phyloP scores from a whole-genome alignment of 495 filamentous ascomycete species.

The Haplographium delicatum region DNA sequence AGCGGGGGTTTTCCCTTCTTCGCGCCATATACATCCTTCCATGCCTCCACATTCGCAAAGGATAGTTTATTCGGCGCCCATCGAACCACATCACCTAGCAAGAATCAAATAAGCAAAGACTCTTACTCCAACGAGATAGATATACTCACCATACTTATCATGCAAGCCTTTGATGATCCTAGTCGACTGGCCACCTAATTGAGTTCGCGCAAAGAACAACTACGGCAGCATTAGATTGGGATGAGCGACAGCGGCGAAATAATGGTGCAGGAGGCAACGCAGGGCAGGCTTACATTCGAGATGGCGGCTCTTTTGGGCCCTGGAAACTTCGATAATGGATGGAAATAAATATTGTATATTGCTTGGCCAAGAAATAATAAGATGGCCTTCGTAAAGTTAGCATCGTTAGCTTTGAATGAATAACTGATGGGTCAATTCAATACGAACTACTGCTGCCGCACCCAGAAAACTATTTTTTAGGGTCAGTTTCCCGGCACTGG shows the following conservation, averaged over 20 bases:
- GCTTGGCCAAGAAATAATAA: too few relatives aligned
- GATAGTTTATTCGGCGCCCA: conserved; percentile 5
- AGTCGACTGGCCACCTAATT: not conserved
- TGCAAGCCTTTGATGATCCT: conserved; percentile 29
- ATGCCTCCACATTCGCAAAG: conserved; percentile 1
- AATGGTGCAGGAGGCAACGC: too few relatives aligned
- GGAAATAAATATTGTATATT: not conserved
- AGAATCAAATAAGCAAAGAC: conserved; percentile 37
- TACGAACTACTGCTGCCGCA: too few relatives aligned
- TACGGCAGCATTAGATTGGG: too few relatives aligned
- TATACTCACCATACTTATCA: conserved; percentile 45
- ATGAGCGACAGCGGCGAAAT: too few relatives aligned
- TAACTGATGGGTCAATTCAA: too few relatives aligned
- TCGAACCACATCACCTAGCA: conserved; percentile 39
- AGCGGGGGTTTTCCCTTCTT: not conserved
- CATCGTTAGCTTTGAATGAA: too few relatives aligned
- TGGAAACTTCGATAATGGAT: not conserved
- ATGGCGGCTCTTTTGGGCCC: not conserved
- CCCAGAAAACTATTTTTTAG: too few relatives aligned
- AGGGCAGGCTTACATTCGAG: not conserved
- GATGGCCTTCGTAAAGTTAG: too few relatives aligned
- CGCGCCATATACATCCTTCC: conserved; percentile 4
- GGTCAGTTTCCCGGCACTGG: too few relatives aligned
- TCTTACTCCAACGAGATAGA: conserved; percentile 43
- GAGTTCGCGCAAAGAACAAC: not conserved